Evolutionary conservation across 176 grass and related monocot species (phyloP), one percentile per base, ranked within the genome.

Genomic region (Eremochloa ophiuroides): DNA sequence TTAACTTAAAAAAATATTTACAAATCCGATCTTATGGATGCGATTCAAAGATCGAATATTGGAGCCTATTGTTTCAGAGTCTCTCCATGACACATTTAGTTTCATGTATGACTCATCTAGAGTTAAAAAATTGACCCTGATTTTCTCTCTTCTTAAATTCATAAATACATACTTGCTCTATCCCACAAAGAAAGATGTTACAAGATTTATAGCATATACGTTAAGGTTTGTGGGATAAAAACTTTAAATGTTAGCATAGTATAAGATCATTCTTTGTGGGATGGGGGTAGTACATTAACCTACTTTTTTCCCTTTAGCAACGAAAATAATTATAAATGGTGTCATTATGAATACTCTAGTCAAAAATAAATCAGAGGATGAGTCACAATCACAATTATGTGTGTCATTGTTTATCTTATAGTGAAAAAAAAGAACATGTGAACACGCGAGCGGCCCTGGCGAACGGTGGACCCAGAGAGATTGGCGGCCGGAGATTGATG

Each of bases 11-110:
- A 50, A 18, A 50, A 18, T 50, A 18, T 48, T 48, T 50, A 4
- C 2, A 5, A 38, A 38, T 0, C 4, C 18, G 5, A 7, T 2
- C 5, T 17, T 0, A 1, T 12, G 0, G 1, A 6, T 18, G 15
- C 5, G 1, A 48, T 48, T 48, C 15, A 17, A 48, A 18, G 46
- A 48, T 48, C 16, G 18, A n/a, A 48, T 15, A 6, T 48, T 48
- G 16, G 46, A 0, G 46, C 16, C 16, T 48, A 18, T 48, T 48
- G 5, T 48, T 48, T 18, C 43, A 44, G 13, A 18, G 46, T 48
- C 46, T 47, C 14, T 48, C 16, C 5, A 16, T 2, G 46, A n/a
- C n/a, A 6, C 4, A 48, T 48, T 48, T 48, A 48, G 2, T 48
- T 48, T 6, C 5, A 48, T 18, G 46, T 6, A 48, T 18, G 16